phyloP scores from a whole-genome alignment of 495 filamentous ascomycete genomes.

The Lophium mytilinum region DNA sequence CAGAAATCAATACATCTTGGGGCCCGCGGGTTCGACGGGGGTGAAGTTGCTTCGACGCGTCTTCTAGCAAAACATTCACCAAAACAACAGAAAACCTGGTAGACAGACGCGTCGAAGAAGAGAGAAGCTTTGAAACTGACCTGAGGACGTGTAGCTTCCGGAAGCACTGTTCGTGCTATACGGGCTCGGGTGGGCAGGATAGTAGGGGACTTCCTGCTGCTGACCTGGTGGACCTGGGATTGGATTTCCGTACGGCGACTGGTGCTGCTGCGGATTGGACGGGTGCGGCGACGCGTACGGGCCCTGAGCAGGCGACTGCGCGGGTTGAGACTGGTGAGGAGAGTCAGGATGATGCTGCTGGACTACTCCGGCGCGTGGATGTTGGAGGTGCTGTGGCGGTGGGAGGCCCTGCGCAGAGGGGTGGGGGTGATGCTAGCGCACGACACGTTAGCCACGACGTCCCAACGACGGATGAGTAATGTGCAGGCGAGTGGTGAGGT shows the following conservation, averaged over 20 bases:
- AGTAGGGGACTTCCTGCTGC: conserved; percentile 34
- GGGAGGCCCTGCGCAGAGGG: conserved; percentile 32
- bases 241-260: conserved; percentile 34
- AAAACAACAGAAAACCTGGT: too few species aligned
- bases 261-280: conserved; percentile 31
- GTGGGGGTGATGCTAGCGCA: conserved; percentile 34
- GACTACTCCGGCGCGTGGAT: conserved; percentile 28
- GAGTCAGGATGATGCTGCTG: conserved; percentile 36
- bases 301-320: conserved; percentile 29
- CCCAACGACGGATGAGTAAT: not conserved
- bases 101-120: too few species aligned
- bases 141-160: conserved; percentile 35
- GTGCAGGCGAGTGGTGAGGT: not conserved
- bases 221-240: conserved; percentile 29
- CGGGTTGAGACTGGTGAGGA: conserved; percentile 29
- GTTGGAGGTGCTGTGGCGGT: conserved; percentile 34
- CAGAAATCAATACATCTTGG: not conserved
- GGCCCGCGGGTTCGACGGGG: too few species aligned
- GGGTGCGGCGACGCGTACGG: conserved; percentile 36
- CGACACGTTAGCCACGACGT: conserved; percentile 17
- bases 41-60: too few species aligned
- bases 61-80: too few species aligned
- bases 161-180: conserved; percentile 36
- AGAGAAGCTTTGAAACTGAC: conserved; percentile 19
- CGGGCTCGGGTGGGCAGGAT: conserved; percentile 34